phyloP scores from a whole-genome alignment of 2,329 filamentous ascomycete species.

The Stemphylium vesicarium region DNA sequence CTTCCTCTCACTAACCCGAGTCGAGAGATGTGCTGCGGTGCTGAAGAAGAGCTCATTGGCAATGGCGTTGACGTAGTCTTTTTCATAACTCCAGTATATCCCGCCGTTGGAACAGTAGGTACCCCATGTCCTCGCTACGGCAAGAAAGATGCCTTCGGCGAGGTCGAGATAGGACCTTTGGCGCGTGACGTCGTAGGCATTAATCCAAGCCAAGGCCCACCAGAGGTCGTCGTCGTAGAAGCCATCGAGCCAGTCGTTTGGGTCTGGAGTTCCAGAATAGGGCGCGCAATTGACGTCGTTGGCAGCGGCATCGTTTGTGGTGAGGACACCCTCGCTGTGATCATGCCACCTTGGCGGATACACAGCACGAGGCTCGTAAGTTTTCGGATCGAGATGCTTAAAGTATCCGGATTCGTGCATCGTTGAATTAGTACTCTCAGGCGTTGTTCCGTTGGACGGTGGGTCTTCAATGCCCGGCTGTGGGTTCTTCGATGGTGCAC shows the following conservation, averaged over 20 bases:
- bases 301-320: conserved; percentile 3
- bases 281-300: not conserved
- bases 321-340: conserved; percentile 5
- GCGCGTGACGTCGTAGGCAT: conserved; percentile 60
- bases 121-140: conserved; percentile 49
- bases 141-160: conserved; percentile 58
- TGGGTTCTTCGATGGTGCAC: conserved; percentile 41
- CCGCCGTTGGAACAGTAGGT: conserved; percentile 55
- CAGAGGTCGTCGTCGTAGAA: conserved; percentile 61
- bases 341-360: conserved; percentile 32
- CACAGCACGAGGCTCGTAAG: conserved; percentile 22
- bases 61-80: conserved; percentile 60
- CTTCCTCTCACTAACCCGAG: conserved; percentile 48
- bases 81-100: conserved; percentile 57
- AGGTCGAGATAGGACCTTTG: conserved; percentile 54
- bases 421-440: conserved; percentile 8
- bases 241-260: conserved; percentile 49
- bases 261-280: conserved; percentile 15
- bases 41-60: conserved; percentile 64
- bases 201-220: conserved; percentile 62
- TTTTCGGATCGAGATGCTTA: conserved; percentile 26
- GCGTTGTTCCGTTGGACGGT: conserved; percentile 1
- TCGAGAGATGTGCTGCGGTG: conserved; percentile 62
- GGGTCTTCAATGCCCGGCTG: conserved; percentile 33
- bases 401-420: conserved; percentile 24